Conservation (phyloP, 305 asterid species). For the Rubia tinctorum region DNA sequence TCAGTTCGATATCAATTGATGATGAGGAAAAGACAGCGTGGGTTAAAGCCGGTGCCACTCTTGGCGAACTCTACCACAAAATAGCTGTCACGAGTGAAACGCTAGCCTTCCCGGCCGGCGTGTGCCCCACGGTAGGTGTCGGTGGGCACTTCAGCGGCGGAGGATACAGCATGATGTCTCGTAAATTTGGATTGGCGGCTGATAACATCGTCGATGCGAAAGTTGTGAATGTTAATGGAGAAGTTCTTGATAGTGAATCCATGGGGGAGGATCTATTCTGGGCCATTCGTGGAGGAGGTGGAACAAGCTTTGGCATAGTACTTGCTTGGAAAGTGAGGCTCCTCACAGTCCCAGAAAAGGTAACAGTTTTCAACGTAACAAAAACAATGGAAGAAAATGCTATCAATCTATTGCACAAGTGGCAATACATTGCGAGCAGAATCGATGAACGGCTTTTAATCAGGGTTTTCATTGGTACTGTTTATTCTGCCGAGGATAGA, state of each 20-base stretch:
- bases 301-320: neutral
- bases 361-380: neutral
- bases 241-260: neutral
- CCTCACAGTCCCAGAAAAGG: neutral
- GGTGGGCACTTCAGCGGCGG: neutral
- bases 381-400: neutral
- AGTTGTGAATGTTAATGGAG: neutral
- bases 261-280: neutral
- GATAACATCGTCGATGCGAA: neutral
- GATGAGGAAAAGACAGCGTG: neutral
- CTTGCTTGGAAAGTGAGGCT: neutral
- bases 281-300: neutral
- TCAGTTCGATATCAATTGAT: neutral
- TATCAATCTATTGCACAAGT: neutral
- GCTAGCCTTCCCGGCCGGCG: neutral
- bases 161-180: neutral
- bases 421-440: neutral
- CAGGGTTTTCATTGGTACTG: neutral
- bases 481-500: neutral
- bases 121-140: neutral
- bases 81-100: neutral
- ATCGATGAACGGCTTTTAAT: neutral
- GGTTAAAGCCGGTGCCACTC: neutral
- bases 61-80: constrained; percentile 2
- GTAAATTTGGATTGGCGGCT: neutral